These are phyloP conservation scores for Thalassiosira hispida DNA, from an alignment of 352 stramenopile genomes.

Conservation along the genomic window DNA sequence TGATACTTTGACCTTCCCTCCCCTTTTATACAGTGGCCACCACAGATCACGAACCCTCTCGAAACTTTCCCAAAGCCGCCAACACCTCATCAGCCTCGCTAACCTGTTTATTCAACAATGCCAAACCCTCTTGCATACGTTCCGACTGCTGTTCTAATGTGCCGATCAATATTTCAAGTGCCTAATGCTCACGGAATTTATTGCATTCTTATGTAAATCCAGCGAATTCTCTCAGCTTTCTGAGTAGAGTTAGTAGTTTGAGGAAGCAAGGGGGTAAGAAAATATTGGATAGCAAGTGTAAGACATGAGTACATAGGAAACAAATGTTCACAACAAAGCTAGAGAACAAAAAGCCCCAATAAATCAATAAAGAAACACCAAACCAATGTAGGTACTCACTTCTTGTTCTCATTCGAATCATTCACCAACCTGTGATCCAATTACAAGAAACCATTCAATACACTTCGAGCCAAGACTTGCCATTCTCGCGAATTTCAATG, in stretches of 20 bases:
- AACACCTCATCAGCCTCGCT: conserved; percentile 36
- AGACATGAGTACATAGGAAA: no score
- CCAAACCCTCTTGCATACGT: conserved; percentile 48
- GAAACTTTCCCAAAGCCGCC: conserved; percentile 15
- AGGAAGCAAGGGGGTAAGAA: conserved; percentile 8
- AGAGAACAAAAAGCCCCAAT: no score
- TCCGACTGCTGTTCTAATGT: conserved; percentile 76
- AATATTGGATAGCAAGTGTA: conserved; percentile 15
- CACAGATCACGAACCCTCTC: not conserved
- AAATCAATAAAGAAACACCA: not conserved
- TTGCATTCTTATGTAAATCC: conserved; percentile 84
- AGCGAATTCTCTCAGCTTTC: conserved; percentile 76
- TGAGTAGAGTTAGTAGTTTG: not conserved
- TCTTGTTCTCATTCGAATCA: conserved; percentile 76
- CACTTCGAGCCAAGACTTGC: conserved; percentile 73
- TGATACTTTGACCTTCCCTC: no score
- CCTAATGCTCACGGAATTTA: conserved; percentile 85
- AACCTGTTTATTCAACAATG: conserved; percentile 61
- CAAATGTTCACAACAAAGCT: no score
- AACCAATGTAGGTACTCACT: not conserved
- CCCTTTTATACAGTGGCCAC: no score
- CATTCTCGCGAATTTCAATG: conserved; percentile 64
- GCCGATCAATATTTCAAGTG: conserved; percentile 75
- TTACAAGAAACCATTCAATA: conserved; percentile 70
- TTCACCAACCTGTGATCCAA: conserved; percentile 74